Base-by-base conservation (phyloP, 2,329 filamentous ascomycete species). In the Paecilomyces fulvus region DNA sequence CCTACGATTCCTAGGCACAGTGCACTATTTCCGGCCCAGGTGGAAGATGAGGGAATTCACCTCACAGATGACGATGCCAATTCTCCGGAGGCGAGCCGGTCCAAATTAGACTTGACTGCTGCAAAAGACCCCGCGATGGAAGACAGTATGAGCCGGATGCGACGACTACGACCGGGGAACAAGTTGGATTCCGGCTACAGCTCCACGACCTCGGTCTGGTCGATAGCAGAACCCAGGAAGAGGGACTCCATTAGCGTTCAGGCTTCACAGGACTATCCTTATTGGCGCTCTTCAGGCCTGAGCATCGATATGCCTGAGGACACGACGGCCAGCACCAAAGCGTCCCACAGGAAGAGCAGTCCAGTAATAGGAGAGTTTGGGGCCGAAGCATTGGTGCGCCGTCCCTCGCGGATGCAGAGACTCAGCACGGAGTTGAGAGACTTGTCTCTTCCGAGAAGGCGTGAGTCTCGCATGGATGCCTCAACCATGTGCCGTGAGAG, bases 101-200 rank as follows among this genome's bases (percentile, higher is more conserved):
- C 49, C 30, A 46, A 51, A 30, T n/a, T 59, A 55, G 30, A 25
- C 21, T 21, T n/a, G 12, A 30, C 14, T 37, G 17, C n/a, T 4
- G 48, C 58, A 8, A 61, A 63, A 11, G 63, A 64, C 46, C 49
- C 30, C 46, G 52, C 57, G 23, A 33, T 53, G 20, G 59, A 61
- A 14, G 23, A 50, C 17, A 52, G 52, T 33, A 51, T 51, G 14
- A 46, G 14, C 20, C 54, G 58, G 30, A 57, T 60, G 28, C 62
- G 58, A 49, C 66, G 60, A 31, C 57, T 57, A 3, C 62, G 55
- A 20, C 64, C 67, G 4, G 61, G 68, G 33, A 65, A 60, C 54
- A 72, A 73, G 53, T 64, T 64, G 11, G 72, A 74, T 55, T 73
- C 71, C 54, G 72, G 72, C 20, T 74, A 74, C 55, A 73, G 70